Percentiles rank a stretch among this genome's conserved stretches.
Evolutionary conservation across 2,329 filamentous ascomycete species (phyloP).

Genomic region (Arthrobotrys sinensis): DNA sequence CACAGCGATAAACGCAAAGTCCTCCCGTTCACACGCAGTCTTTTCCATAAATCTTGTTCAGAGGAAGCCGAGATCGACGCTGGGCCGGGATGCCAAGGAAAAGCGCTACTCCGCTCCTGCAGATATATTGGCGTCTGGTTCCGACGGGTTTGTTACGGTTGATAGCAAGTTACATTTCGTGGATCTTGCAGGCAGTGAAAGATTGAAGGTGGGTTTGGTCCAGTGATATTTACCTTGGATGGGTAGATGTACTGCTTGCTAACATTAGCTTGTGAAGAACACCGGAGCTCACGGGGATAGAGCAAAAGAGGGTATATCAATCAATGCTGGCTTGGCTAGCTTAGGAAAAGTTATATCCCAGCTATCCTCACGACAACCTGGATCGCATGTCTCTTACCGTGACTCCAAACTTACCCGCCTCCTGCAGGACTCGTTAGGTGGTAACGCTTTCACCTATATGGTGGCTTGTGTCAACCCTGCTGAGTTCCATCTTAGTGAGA

Average conservation of each 20-base stretch:
- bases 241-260: background rate
- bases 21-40: constrained; percentile 95
- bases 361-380: constrained; percentile 87
- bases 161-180: constrained; percentile 99
- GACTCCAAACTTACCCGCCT: constrained; percentile 97
- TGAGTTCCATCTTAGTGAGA: constrained; percentile 97
- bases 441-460: constrained; percentile 99
- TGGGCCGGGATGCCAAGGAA: constrained; percentile 71
- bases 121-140: constrained; percentile 79
- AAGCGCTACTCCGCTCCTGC: constrained; percentile 90
- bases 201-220: constrained; percentile 76
- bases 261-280: constrained; percentile 71
- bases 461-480: constrained; percentile 97
- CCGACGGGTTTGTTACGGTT: constrained; percentile 80
- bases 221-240: background rate
- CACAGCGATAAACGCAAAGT: constrained; percentile 97
- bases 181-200: constrained; percentile 95
- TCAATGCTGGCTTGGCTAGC: constrained; percentile 94
- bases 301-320: constrained; percentile 96
- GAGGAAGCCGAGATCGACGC: constrained; percentile 74
- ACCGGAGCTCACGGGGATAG: constrained; percentile 95
- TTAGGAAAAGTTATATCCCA: constrained; percentile 99
- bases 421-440: constrained; percentile 94
- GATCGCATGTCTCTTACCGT: constrained; percentile 94
- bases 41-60: constrained; percentile 96